These are phyloP conservation scores for Phytophthora ramorum DNA, from an alignment of 352 stramenopile species.

Conservation along the genomic window DNA sequence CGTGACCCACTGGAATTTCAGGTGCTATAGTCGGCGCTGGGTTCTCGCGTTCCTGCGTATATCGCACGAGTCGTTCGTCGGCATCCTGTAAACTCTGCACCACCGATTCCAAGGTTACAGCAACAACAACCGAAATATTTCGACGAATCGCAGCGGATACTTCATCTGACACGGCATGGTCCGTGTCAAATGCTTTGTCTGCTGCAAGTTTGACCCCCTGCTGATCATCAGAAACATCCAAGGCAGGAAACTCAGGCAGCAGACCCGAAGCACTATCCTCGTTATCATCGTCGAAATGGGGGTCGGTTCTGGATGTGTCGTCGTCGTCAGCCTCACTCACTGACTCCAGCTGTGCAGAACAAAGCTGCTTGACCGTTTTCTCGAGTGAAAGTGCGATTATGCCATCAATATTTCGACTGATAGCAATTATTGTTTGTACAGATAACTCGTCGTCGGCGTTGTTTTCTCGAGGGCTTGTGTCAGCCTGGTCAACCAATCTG, in stretches of 20 bases:
- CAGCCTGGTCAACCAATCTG: slow-evolving; percentile 1
- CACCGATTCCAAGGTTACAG: slow-evolving; percentile 39
- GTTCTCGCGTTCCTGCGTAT: not conserved
- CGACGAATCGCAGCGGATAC: slow-evolving; percentile 35
- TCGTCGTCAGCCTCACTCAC: not conserved
- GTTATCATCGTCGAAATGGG: slow-evolving; percentile 4
- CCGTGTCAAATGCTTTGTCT: not conserved
- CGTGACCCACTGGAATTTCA: not conserved
- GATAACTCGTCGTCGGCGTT: slow-evolving; percentile 28
- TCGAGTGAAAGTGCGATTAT: slow-evolving; percentile 52
- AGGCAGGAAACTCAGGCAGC: not conserved
- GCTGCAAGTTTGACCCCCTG: not conserved
- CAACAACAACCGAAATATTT: slow-evolving; percentile 41
- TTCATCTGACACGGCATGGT: slow-evolving; percentile 14
- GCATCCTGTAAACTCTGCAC: slow-evolving; percentile 26
- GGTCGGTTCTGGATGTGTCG: not conserved
- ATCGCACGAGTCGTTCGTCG: slow-evolving; percentile 7
- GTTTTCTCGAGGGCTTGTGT: slow-evolving; percentile 14
- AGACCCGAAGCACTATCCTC: not conserved
- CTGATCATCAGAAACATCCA: not conserved
- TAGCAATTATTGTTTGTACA: slow-evolving; percentile 45
- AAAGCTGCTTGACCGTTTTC: slow-evolving; percentile 34
- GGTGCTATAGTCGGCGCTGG: not conserved
- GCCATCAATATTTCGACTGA: slow-evolving; percentile 45
- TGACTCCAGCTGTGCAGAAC: not conserved